Conservation (phyloP, 768 basidiomycete genomes). For the Kwoniella botswanensis region DNA sequence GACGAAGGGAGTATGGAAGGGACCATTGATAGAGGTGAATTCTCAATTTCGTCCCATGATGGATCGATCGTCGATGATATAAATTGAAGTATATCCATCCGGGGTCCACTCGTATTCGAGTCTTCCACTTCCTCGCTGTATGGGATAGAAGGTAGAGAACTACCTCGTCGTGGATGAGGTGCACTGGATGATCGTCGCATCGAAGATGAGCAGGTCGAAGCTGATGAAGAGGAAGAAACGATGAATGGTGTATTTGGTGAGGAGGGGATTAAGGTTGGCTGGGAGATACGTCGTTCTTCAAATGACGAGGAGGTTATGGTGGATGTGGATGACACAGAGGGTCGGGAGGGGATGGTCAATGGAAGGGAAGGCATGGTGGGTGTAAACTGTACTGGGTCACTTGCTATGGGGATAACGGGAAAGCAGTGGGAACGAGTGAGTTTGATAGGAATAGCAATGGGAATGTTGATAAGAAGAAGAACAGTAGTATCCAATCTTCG, state of each 20-base stretch:
- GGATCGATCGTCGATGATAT: conserved; percentile 6
- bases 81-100: conserved; percentile 19
- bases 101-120: not conserved
- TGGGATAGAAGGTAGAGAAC: conserved; percentile 13
- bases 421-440: not conserved
- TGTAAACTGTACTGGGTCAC: not conserved
- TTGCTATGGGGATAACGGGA: not conserved
- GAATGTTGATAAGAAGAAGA: too few relatives aligned
- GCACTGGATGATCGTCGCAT: conserved; percentile 1
- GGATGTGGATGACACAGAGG: not conserved
- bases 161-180: conserved; percentile 4
- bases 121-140: not conserved
- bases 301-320: conserved; percentile 9
- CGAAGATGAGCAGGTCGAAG: not conserved
- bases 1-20: conserved; percentile 3
- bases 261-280: conserved; percentile 5
- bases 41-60: conserved; percentile 20
- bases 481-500: too few relatives aligned
- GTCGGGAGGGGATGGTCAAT: conserved; percentile 6
- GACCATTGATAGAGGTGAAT: conserved; percentile 10
- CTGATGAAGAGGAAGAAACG: conserved; percentile 9
- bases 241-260: conserved; percentile 15
- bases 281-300: conserved; percentile 3
- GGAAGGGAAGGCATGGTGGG: conserved; percentile 3
- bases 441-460: too few relatives aligned